Percentiles rank a stretch among this genome's conserved stretches.
Conservation (phyloP, 1,284 basidiomycete species). For the Moesziomyces aphidis region DNA sequence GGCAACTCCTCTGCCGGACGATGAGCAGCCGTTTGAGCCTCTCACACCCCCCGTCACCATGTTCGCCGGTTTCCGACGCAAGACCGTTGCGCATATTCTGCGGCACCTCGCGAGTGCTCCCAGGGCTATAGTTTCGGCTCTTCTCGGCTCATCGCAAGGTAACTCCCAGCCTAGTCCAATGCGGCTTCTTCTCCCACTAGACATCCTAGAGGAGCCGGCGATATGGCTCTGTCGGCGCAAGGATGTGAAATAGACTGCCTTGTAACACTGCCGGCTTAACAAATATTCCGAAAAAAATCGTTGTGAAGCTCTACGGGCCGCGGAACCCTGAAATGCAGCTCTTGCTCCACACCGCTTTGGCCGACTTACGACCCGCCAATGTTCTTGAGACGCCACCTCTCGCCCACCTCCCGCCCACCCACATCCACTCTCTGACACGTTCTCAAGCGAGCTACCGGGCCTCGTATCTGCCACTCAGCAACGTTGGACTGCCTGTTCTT, state of each 20-base stretch:
- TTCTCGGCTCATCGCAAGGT: background rate
- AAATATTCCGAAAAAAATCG: background rate
- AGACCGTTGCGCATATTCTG: conserved; percentile 15
- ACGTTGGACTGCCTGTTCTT: too few species aligned
- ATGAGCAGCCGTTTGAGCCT: conserved; percentile 34
- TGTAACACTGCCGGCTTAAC: background rate
- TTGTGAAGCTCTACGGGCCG: too few species aligned
- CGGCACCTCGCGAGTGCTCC: conserved; percentile 10
- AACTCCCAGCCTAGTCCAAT: background rate
- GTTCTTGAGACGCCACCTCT: too few species aligned
- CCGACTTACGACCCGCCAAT: too few species aligned
- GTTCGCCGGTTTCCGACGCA: conserved; percentile 25
- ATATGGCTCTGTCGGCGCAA: conserved; percentile 41
- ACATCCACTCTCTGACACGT: too few species aligned
- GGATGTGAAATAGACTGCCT: background rate
- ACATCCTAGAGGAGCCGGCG: conserved; percentile 23
- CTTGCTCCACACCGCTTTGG: background rate
- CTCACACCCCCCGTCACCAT: conserved; percentile 15
- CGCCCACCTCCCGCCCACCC: background rate
- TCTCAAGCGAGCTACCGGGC: too few species aligned
- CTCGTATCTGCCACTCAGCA: too few species aligned
- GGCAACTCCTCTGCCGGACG: background rate
- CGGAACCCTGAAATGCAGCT: background rate
- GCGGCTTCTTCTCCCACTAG: conserved; percentile 19
- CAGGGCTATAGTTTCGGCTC: background rate